Percentiles rank a stretch among this genome's conserved stretches.
These are phyloP conservation scores for Magnusiomyces tetraspermus DNA, from an alignment of 1,139 yeast genomes.

Conservation along the genomic window DNA sequence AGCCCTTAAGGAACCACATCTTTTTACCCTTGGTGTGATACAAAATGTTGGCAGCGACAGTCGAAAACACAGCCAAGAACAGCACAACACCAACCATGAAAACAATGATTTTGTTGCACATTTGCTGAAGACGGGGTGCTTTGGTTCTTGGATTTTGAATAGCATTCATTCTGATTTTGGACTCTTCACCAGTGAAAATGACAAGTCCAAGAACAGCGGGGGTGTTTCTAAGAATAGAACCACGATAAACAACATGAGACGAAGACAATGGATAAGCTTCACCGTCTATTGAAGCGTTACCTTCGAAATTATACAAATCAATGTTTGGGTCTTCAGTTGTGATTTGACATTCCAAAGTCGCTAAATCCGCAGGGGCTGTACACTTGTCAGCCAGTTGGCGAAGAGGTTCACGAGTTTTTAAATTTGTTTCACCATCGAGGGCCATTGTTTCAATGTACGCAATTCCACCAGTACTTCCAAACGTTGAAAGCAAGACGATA, in stretches of 20 bases:
- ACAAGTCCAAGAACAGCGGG: slow-evolving; percentile 65
- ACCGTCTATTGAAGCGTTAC: slow-evolving; percentile 39
- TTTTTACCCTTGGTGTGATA: slow-evolving; percentile 36
- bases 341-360: slow-evolving; percentile 39
- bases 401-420: slow-evolving; percentile 66
- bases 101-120: slow-evolving; percentile 72
- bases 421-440: slow-evolving; percentile 89
- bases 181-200: slow-evolving; percentile 88
- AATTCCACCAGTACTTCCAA: slow-evolving; percentile 51
- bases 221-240: slow-evolving; percentile 81
- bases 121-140: slow-evolving; percentile 81
- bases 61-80: slow-evolving; percentile 64
- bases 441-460: slow-evolving; percentile 95
- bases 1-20: slow-evolving; percentile 63
- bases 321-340: slow-evolving; percentile 84
- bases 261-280: slow-evolving; percentile 55
- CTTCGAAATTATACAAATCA: slow-evolving; percentile 89
- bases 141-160: slow-evolving; percentile 80
- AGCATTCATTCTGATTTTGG: slow-evolving; percentile 93
- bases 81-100: slow-evolving; percentile 83
- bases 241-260: slow-evolving; percentile 78
- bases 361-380: slow-evolving; percentile 44
- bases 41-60: slow-evolving; percentile 62
- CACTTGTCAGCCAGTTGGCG: slow-evolving; percentile 46
- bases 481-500: slow-evolving; percentile 57